Conservation (phyloP, 78 protist species). For the Monocercomonoides exilis region DNA sequence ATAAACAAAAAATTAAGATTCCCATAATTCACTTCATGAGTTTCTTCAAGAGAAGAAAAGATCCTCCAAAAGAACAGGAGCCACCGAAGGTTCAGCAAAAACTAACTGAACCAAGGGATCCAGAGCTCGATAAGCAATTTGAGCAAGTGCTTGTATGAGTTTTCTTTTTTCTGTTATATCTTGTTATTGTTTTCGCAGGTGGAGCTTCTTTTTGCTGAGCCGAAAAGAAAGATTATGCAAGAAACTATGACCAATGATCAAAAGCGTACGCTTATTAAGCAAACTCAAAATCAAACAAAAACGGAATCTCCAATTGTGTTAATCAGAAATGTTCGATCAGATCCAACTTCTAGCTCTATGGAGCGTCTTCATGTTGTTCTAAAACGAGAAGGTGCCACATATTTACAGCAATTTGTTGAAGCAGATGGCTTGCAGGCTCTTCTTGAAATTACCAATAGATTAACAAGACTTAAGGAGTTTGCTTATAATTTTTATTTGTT, state of each 20-base stretch:
- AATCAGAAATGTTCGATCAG: background rate
- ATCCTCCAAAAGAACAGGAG: too few species aligned
- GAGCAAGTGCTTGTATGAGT: background rate
- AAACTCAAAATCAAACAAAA: background rate
- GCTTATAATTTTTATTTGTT: background rate
- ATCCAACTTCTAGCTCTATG: background rate
- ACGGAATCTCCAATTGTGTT: background rate
- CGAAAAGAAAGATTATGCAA: background rate
- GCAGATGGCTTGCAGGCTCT: background rate
- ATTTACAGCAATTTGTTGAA: background rate
- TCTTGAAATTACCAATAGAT: background rate
- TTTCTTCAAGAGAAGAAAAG: too few species aligned
- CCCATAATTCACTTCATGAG: too few species aligned
- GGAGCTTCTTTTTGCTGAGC: background rate
- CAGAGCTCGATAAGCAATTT: background rate
- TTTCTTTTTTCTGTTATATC: background rate
- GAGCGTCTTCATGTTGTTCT: background rate
- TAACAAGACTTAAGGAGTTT: background rate
- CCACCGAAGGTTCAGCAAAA: too few species aligned
- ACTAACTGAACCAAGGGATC: too few species aligned
- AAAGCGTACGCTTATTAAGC: background rate
- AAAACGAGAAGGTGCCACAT: background rate
- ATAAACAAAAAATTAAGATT: too few species aligned
- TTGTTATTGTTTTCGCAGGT: background rate
- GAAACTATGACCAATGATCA: background rate